Conservation (phyloP, 2,329 filamentous ascomycete genomes). For the Clarireedia hainanense region DNA sequence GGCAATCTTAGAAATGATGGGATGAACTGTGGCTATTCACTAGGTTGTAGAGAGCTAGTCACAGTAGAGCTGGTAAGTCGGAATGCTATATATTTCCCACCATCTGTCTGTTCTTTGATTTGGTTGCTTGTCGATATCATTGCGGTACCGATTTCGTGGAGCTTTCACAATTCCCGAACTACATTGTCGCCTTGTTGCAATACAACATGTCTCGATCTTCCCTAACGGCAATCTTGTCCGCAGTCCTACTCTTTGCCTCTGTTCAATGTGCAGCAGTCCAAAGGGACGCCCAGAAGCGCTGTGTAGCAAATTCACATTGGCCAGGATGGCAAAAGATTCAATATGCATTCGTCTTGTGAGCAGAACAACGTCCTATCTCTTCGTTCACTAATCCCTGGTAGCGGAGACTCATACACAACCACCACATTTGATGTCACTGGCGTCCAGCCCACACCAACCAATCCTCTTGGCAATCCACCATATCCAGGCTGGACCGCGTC, state of each 20-base stretch:
- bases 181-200: background rate
- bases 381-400: conserved; percentile 12
- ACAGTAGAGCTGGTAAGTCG: background rate
- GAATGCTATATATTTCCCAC: too few relatives aligned
- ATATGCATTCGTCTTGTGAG: conserved; percentile 37
- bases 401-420: conserved; percentile 35
- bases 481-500: conserved; percentile 33
- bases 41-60: background rate
- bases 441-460: conserved; percentile 29
- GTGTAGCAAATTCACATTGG: conserved; percentile 27
- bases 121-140: background rate
- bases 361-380: background rate
- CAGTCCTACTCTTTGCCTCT: background rate
- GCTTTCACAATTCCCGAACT: background rate
- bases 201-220: background rate
- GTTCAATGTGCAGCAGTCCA: background rate
- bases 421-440: conserved; percentile 32
- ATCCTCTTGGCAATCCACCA: conserved; percentile 34
- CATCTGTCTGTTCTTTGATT: background rate
- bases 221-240: background rate
- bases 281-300: conserved; percentile 8
- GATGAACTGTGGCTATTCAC: background rate
- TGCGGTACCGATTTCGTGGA: too few relatives aligned
- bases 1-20: background rate
- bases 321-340: conserved; percentile 33